Base-by-base conservation (phyloP, 306 rosid species). In the Phaseolus lunatus region DNA sequence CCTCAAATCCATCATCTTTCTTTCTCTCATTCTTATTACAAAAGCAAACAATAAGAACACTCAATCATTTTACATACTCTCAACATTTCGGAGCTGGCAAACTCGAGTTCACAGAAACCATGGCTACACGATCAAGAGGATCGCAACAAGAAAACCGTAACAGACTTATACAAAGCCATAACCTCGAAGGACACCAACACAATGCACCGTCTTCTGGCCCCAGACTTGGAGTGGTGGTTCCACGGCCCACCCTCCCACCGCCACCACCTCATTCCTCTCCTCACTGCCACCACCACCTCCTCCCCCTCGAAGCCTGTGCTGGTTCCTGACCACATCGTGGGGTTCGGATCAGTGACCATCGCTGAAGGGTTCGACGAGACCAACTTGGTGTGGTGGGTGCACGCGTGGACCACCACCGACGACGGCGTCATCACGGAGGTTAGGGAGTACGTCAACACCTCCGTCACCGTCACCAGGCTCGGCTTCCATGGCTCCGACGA, bases 151-250 rank as follows among this genome's bases (percentile, higher is more conserved):
- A 78, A 68, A 73, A 37, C 72, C 5, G 81, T 93, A 22, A 79
- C 16, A 13, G 65, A 76, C 58, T 81, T 93, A 16, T 93, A 93
- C 86, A 78, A 79, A 44, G 94, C 94, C 44, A 70, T 93, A 9
- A 63, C 48, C 74, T 63, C 85, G 18, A 77, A 80, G n/a, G 87
- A 89, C 78, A 82, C 59, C 5, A 33, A 83, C 33, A 77, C 76
- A n/a, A 70, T 86, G 57, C 84, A 79, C 18, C 76, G 57, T 9
- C 76, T 89, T 41, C 81, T 93, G 0, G 86, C 94, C 0, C 83
- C 92, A 3, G 83, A 89, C 72, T 63, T 93, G 31, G 97, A 89
- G 69, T 93, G 96, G 96, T 90, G 96, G 96, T 93, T 88, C 89
- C 97, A 93, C 22, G 96, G 96, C 54, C 96, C 96, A 0, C 89